phyloP scores from a whole-genome alignment of 306 rosid species.

The Medicago ruthenica region DNA sequence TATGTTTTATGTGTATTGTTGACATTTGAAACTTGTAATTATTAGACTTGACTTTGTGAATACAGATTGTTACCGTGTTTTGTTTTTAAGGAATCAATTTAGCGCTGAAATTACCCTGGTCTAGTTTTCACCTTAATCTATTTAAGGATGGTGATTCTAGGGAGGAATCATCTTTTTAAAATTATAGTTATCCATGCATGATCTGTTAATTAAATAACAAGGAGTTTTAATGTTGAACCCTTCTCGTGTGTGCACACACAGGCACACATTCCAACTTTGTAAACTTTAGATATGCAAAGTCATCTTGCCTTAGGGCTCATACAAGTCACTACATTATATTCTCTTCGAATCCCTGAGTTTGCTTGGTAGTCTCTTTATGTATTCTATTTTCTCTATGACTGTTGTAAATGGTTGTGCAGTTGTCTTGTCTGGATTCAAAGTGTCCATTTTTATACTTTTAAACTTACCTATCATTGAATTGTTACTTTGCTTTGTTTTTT shows the following conservation, averaged over 20 bases:
- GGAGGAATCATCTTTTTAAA: slow-evolving; percentile 21
- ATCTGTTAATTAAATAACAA: slow-evolving; percentile 19
- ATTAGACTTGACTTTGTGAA: slow-evolving; percentile 32
- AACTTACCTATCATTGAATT: slow-evolving; percentile 3
- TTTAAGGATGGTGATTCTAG: not conserved
- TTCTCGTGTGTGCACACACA: not conserved
- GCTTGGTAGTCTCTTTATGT: slow-evolving; percentile 19
- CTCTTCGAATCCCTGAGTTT: slow-evolving; percentile 11
- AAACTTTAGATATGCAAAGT: slow-evolving; percentile 4
- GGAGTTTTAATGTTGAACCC: slow-evolving; percentile 24
- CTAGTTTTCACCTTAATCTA: slow-evolving; percentile 36
- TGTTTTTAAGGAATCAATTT: slow-evolving; percentile 29
- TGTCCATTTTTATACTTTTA: not conserved
- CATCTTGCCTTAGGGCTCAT: slow-evolving; percentile 7
- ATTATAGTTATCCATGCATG: not conserved
- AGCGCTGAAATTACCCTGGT: slow-evolving; percentile 24
- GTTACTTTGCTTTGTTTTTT: slow-evolving; percentile 13
- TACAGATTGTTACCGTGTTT: slow-evolving; percentile 24
- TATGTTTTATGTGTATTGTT: slow-evolving; percentile 2
- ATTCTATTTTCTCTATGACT: slow-evolving; percentile 2
- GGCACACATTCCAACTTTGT: not conserved
- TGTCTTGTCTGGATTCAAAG: slow-evolving; percentile 24
- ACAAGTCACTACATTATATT: slow-evolving; percentile 17
- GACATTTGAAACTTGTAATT: slow-evolving; percentile 21
- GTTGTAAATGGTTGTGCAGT: slow-evolving; percentile 1